Base-by-base conservation (phyloP, 768 basidiomycete genomes). In the Pisolithus tinctorius region DNA sequence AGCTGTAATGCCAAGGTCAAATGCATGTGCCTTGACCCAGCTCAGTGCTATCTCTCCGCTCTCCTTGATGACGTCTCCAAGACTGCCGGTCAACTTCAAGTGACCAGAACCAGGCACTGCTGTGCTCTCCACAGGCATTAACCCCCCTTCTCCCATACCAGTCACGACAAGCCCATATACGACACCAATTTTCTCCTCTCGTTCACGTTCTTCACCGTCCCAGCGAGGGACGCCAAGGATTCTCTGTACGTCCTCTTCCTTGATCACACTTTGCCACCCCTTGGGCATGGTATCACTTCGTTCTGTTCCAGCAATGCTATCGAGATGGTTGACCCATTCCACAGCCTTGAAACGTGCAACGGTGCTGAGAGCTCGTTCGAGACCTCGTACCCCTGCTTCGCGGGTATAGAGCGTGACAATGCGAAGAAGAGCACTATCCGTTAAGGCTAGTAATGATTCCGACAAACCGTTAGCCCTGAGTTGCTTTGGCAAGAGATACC, bases 311-410 rank as follows among this genome's bases (percentile, higher is more conserved):
- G 52, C 45, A 49, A 57, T 44, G 27, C 55, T 52, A 49, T 67
- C 69, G 13, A 81, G 64, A 58, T 76, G 73, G 57, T 88, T 86
- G 0, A 89, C 81, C 83, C 86, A 94, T 59, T 96, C 86, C 4
- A 97, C 94, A 1, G 92, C 93, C 61, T 96, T 96, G 57, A 78
- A 86, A 30, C 93, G 72, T n/a, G 87, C 87, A n/a, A 97, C 84
- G 23, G 84, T 78, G 3, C 90, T 92, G 39, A 97, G 82, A 2
- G 88, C 82, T 11, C 93, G 80, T 60, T 96, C 93, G 14, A 95
- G 77, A 42, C 82, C 83, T 34, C 94, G 81, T n/a, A 97, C 93
- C 31, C 94, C 94, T 0, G 93, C 91, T 67, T 97, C 93, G 6
- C 89, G 76, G 2, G 93, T 94, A 60, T 92, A 94, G 20, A 82